Percentiles rank a stretch among this genome's conserved stretches.
Conservation (phyloP, 345 rosid species). For the Clausena lansium region DNA sequence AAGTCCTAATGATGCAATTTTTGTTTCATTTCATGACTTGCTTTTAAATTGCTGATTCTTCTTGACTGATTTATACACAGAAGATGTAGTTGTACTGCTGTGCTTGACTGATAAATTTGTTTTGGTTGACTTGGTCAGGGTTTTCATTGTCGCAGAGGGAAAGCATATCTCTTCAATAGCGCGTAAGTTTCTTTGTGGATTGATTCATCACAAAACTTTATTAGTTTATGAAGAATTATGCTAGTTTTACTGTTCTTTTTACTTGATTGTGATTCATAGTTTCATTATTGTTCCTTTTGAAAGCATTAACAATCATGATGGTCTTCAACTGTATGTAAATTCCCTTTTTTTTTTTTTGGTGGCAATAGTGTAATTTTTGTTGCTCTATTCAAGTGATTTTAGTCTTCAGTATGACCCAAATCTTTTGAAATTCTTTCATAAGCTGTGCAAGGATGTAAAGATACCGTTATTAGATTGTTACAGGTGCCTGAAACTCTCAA, state of each 20-base stretch:
- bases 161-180: slow-evolving; percentile 78
- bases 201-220: not conserved
- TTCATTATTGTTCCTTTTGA: not conserved
- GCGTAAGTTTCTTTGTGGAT: slow-evolving; percentile 32
- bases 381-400: not conserved
- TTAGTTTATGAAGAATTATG: not conserved
- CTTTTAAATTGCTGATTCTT: not conserved
- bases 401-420: not conserved
- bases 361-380: too few species aligned
- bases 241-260: not conserved
- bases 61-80: not conserved
- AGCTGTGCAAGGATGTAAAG: not conserved
- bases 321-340: not conserved
- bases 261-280: not conserved
- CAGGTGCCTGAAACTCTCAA: not conserved
- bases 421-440: not conserved
- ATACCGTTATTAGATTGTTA: too few species aligned
- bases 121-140: slow-evolving; percentile 38
- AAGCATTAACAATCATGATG: not conserved
- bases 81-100: not conserved
- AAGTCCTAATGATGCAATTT: not conserved
- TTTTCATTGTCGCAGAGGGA: slow-evolving; percentile 71
- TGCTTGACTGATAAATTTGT: slow-evolving; percentile 1
- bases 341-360: not conserved
- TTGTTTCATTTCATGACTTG: not conserved